A percentile compares a stretch with the other conserved stretches of the same genome.
These are phyloP conservation scores for Fraxinus sp. DNA, from an alignment of 305 asterid species.

Conservation along the genomic window DNA sequence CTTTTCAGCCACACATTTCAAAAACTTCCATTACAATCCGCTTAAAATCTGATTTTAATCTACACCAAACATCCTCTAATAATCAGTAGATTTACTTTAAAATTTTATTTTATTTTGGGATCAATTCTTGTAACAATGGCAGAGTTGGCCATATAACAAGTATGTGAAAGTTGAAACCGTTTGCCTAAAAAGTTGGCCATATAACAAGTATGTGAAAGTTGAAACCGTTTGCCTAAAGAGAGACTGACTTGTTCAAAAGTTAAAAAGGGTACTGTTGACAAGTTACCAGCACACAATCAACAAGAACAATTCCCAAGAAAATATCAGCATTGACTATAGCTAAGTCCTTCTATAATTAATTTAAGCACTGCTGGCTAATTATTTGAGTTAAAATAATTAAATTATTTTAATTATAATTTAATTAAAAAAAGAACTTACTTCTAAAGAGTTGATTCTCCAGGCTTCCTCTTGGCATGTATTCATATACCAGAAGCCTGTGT, in stretches of 20 bases:
- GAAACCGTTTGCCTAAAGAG: background rate
- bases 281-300: background rate
- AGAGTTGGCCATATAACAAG: background rate
- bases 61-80: background rate
- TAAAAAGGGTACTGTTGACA: background rate
- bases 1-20: too few relatives aligned
- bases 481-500: conserved; percentile 17
- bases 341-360: background rate
- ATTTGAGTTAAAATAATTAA: background rate
- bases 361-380: background rate
- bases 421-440: conserved; percentile 2
- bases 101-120: background rate
- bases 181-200: background rate
- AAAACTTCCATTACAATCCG: too few relatives aligned
- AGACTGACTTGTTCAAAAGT: background rate
- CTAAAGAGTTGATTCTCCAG: conserved; percentile 15
- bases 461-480: conserved; percentile 14
- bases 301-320: background rate
- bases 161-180: too few relatives aligned
- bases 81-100: background rate
- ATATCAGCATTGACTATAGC: background rate
- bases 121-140: background rate
- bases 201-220: too few relatives aligned
- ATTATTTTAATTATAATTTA: background rate
- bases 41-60: too few relatives aligned